These are phyloP conservation scores for Blastosporella zonata DNA, from an alignment of 1,284 basidiomycete species.

Conservation along the genomic window DNA sequence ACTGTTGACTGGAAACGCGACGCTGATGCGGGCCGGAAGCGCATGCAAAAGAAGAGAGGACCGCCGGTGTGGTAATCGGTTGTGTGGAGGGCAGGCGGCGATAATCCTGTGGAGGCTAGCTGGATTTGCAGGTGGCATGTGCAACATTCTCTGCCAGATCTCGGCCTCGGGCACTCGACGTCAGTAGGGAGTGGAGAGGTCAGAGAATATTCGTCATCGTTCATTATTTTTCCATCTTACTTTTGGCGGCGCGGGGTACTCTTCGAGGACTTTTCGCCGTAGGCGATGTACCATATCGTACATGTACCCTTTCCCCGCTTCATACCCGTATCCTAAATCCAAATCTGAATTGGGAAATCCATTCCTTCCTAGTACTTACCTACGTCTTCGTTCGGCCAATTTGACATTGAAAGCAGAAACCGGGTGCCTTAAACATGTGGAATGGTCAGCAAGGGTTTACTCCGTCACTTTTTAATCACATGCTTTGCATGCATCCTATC, in stretches of 20 bases:
- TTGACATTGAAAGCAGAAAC: neutral
- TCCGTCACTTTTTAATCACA: neutral
- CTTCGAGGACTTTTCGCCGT: conserved; percentile 4
- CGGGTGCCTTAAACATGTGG: neutral
- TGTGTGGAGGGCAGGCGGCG: conserved; percentile 3
- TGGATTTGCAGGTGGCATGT: neutral
- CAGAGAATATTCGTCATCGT: neutral
- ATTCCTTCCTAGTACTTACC: neutral
- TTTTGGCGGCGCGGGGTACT: neutral
- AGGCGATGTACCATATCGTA: conserved; percentile 6
- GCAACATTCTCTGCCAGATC: conserved; percentile 1
- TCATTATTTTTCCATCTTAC: neutral
- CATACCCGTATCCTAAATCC: conserved; percentile 6
- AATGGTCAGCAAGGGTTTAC: neutral
- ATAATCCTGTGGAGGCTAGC: neutral
- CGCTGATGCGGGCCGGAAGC: conserved; percentile 4
- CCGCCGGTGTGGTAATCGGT: conserved; percentile 7
- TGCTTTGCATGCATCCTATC: neutral
- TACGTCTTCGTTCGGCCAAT: neutral
- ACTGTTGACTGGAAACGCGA: conserved; percentile 19
- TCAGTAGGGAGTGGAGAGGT: neutral
- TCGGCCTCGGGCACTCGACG: conserved; percentile 6
- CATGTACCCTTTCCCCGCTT: neutral
- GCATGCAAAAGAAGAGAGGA: conserved; percentile 9
- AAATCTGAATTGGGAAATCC: neutral